Conservation (phyloP, 2,329 filamentous ascomycete species). For the Aplosporella prunicola region DNA sequence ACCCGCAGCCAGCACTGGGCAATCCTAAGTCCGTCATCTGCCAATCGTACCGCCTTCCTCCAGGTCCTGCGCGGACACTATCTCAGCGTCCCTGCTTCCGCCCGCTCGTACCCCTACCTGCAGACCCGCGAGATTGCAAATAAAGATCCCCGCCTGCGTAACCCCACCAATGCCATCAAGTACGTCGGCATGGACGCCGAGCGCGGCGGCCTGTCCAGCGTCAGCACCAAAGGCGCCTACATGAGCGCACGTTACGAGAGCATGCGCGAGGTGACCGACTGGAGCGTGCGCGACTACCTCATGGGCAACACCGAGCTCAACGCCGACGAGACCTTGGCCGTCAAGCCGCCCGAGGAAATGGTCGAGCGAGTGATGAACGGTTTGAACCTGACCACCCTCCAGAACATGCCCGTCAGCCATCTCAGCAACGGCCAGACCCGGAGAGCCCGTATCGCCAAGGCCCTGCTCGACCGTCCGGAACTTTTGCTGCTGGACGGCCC, state of each 20-base stretch:
- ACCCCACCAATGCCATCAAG: conserved; percentile 60
- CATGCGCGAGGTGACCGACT: conserved; percentile 75
- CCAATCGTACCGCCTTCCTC: conserved; percentile 74
- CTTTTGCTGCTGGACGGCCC: conserved; percentile 84
- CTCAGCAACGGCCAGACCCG: conserved; percentile 90
- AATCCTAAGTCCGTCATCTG: conserved; percentile 67
- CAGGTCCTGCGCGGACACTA: conserved; percentile 68
- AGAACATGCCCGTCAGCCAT: conserved; percentile 77
- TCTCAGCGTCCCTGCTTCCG: conserved; percentile 63
- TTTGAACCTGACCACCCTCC: conserved; percentile 57
- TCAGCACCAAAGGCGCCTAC: conserved; percentile 49
- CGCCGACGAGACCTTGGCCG: conserved; percentile 41
- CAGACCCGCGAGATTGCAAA: conserved; percentile 50
- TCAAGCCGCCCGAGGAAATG: conserved; percentile 17
- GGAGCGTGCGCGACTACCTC: conserved; percentile 72
- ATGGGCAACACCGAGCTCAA: conserved; percentile 78
- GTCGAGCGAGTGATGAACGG: conserved; percentile 55
- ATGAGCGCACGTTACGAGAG: conserved; percentile 87
- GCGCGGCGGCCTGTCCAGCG: conserved; percentile 48
- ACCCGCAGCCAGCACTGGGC: conserved; percentile 60
- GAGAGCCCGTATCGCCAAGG: conserved; percentile 78
- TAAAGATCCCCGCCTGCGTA: conserved; percentile 44
- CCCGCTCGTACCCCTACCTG: conserved; percentile 71
- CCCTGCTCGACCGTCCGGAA: conserved; percentile 68
- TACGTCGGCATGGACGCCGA: conserved; percentile 88